These are phyloP conservation scores for Malassezia pachydermatis DNA, from an alignment of 1,284 basidiomycete species.

Conservation along the genomic window DNA sequence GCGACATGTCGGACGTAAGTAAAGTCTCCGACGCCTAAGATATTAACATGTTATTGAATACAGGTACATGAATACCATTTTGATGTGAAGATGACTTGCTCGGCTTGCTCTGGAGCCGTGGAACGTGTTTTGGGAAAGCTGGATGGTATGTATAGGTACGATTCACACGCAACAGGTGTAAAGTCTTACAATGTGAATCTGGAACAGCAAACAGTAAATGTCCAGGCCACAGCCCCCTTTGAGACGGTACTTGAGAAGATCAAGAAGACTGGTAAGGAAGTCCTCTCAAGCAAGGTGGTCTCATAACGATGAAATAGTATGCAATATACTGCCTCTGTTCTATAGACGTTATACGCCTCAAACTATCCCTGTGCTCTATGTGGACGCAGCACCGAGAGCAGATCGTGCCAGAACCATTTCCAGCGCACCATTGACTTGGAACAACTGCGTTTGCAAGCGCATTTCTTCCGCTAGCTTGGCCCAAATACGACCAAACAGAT, in stretches of 20 bases:
- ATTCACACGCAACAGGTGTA: conserved; percentile 22
- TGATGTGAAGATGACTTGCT: conserved; percentile 68
- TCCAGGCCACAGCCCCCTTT: conserved; percentile 58
- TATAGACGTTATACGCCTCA: neutral
- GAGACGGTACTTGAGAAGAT: conserved; percentile 64
- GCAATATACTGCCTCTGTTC: neutral
- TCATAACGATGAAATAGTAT: neutral
- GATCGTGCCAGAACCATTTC: conserved; percentile 67
- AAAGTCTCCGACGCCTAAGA: neutral
- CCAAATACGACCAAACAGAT: conserved; percentile 67
- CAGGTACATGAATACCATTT: conserved; percentile 53
- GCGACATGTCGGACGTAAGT: conserved; percentile 7
- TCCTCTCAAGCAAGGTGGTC: conserved; percentile 27
- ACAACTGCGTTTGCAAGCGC: conserved; percentile 76
- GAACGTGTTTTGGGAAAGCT: conserved; percentile 62
- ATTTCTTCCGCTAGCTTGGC: conserved; percentile 76
- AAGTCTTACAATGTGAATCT: conserved; percentile 54
- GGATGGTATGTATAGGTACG: conserved; percentile 52
- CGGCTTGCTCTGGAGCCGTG: conserved; percentile 70
- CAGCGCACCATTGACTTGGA: conserved; percentile 72
- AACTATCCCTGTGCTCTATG: neutral
- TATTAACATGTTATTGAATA: neutral
- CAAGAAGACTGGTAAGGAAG: conserved; percentile 77
- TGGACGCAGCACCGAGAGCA: conserved; percentile 23
- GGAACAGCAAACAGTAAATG: conserved; percentile 62